Conservation (phyloP, 495 filamentous ascomycete species). For the Trichoderma gamsii region DNA sequence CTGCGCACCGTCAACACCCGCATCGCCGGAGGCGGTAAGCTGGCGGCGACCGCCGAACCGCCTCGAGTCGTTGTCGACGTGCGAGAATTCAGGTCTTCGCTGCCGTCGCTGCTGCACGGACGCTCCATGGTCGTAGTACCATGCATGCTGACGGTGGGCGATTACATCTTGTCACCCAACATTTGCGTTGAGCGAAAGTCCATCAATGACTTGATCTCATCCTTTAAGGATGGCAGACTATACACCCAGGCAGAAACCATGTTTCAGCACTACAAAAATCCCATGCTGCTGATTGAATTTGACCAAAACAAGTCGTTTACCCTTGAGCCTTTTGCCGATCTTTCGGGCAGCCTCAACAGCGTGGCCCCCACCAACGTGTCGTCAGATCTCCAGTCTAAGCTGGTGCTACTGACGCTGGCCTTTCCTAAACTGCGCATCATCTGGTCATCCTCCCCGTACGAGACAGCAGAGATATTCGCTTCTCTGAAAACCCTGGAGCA, state of each 20-base stretch:
- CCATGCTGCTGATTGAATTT: conserved; percentile 94
- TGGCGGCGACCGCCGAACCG: conserved; percentile 84
- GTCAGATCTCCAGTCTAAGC: conserved; percentile 80
- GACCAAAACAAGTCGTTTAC: conserved; percentile 97
- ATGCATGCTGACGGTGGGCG: conserved; percentile 92
- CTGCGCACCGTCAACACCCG: conserved; percentile 93
- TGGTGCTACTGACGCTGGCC: conserved; percentile 87
- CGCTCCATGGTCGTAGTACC: conserved; percentile 79
- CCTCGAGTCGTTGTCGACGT: conserved; percentile 92
- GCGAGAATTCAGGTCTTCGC: conserved; percentile 87
- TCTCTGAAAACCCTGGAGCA: conserved; percentile 80
- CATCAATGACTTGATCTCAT: conserved; percentile 81
- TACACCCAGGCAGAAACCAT: conserved; percentile 92
- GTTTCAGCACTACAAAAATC: conserved; percentile 83
- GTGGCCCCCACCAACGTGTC: conserved; percentile 46
- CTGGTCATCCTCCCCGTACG: conserved; percentile 89
- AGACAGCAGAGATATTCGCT: conserved; percentile 95
- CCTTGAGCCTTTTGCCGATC: conserved; percentile 82
- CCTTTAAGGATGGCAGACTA: conserved; percentile 83
- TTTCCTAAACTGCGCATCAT: conserved; percentile 87
- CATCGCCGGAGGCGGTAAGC: conserved; percentile 85
- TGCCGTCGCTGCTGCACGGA: conserved; percentile 87
- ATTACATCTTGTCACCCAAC: conserved; percentile 85
- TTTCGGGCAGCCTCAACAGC: conserved; percentile 60
- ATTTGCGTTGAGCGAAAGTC: conserved; percentile 96